Base-by-base conservation (phyloP, 108 stramenopile genomes). In the Schizochytrium sp. region DNA sequence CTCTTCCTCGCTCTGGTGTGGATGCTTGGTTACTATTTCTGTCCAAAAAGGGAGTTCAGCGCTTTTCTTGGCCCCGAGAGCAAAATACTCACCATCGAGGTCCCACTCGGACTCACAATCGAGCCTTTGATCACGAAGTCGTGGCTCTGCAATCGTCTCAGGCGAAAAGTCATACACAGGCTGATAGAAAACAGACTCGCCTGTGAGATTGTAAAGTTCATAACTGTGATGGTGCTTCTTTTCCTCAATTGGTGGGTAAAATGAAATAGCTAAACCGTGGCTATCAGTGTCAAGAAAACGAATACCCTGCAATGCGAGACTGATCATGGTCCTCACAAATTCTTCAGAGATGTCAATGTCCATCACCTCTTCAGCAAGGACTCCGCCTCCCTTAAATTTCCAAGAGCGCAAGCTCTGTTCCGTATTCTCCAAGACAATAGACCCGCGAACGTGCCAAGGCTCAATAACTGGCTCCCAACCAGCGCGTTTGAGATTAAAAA, bases 391-490 rank as follows among this genome's bases (percentile, higher is more conserved):
- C 76, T 50, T 10, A 1, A 83, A 2, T 28, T 83, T 83, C 50
- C 49, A 38, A 0, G 28, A 38, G 10, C 50, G 50, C 50, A 42
- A 53, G 0, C 76, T 53, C 10, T 50, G 76, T 13, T 40, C 50
- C 15, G 28, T 50, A 55, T 83, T 55, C 5, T 83, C 50, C 47
- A 3, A 2, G 15, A 83, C 47, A 47, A 83, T 53, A 5, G 76
- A 19, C 45, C 50, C 76, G 40, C 55, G 47, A 10, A 83, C 50
- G 15, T 55, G 47, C 76, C 76, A 83, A 10, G 76, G 76, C 76
- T 83, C 76, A 7, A 83, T 17, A 10, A 83, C 76, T n/a, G 76
- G 76, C 76, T 83, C 50, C 76, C 76, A 83, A 53, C 76, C 76
- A 5, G 76, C 76, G 38, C 55, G 49, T 83, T 83, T 49, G 50